Evolutionary conservation across 176 grass and related monocot species (phyloP), one percentile per base, ranked within the genome.

Genomic region (Hyparrhenia diplandra): DNA sequence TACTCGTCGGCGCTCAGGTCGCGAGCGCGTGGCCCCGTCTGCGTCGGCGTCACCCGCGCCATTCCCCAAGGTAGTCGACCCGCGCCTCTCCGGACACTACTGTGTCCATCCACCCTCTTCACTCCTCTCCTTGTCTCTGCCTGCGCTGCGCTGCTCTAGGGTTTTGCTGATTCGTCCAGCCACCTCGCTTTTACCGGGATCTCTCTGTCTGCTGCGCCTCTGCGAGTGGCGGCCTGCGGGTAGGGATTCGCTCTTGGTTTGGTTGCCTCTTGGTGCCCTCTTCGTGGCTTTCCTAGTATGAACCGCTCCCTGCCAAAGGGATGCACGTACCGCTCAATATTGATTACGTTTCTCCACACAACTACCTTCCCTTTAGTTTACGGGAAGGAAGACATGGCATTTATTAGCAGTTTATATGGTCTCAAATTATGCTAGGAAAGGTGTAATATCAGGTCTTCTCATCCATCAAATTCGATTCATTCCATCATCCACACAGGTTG

Each of bases 1-100:
- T 97, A 92, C 81, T 94, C 94, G 57, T 94, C 92, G 18, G 71
- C 85, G 52, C 92, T 97, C 81, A 77, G 89, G 80, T 90, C 92
- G 13, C 79, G 80, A 23, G 61, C 23, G 4, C 75, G 85, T 42
- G 87, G 89, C 14, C 94, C 94, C 45, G 66, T 94, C 67, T 97
- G 94, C 88, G 78, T 88, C 75, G 94, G 94, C 67, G 24, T 97
- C 85, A 78, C 87, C 80, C 83, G 94, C 76, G 47, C 65, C 71
- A 76, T 92, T 74, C 92, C 85, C 25, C 57, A 85, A 87, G 94
- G 94, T 71, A 29, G 13, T 13, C 43, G 13, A 13, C 8, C 25
- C 20, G 0, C 79, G 18, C 43, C 52, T 25, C 24, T 1, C 64
- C 41, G 20, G 11, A 31, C 41, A 10, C 51, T 25, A 49, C 42